These are phyloP conservation scores for Bonia amplexicaulis DNA, from an alignment of 176 grass and related monocot species.

Conservation along the genomic window DNA sequence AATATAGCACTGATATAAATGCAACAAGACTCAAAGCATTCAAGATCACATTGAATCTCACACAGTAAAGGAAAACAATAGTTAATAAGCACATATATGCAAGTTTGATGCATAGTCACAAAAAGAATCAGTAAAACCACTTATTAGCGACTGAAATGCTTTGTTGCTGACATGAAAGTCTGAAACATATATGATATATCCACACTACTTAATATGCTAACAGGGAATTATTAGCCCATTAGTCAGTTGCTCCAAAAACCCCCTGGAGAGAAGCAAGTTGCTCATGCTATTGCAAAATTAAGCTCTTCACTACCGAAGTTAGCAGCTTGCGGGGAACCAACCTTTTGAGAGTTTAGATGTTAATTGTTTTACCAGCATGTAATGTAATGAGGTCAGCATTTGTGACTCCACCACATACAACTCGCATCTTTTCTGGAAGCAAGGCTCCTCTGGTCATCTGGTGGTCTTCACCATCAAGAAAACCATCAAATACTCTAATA, in stretches of 20 bases:
- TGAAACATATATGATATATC: background rate
- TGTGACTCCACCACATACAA: background rate
- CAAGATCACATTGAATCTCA: constrained; percentile 1
- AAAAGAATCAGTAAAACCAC: background rate
- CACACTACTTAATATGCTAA: background rate
- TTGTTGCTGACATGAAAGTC: background rate
- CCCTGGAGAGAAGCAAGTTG: background rate
- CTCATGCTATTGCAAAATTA: background rate
- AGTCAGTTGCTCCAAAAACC: background rate
- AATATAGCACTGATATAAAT: constrained; percentile 2
- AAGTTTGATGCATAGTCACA: background rate
- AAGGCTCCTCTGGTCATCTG: background rate
- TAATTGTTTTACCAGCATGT: background rate
- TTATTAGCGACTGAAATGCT: background rate
- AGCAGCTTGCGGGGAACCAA: too few relatives aligned
- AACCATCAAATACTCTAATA: background rate
- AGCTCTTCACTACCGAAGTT: background rate
- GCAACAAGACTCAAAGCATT: constrained; percentile 4
- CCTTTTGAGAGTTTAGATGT: background rate
- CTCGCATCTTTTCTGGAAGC: background rate
- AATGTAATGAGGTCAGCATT: background rate
- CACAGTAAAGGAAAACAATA: background rate
- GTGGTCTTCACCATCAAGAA: background rate
- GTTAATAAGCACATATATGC: background rate
- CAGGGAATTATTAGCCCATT: background rate